Evolutionary conservation across 345 rosid species (phyloP), one percentile per base, ranked within the genome.

Genomic region (Bruguiera gymnorhiza): DNA sequence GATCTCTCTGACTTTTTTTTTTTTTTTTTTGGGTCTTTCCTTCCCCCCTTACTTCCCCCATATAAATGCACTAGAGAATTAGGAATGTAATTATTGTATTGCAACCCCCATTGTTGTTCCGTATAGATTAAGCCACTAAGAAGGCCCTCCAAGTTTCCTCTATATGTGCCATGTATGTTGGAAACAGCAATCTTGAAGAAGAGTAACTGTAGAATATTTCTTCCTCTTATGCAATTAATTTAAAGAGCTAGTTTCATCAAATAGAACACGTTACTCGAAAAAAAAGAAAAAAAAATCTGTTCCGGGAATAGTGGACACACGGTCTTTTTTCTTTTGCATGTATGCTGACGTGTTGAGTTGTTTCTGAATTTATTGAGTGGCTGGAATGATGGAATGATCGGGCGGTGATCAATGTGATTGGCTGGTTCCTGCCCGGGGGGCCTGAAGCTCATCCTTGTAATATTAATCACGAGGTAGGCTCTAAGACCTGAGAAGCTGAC

Each of bases 71-170:
- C 16, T 70, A 70, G 78, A 64, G 71, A 70, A 69, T 78, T 76
- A 72, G 83, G 81, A 78, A 76, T 80, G 84, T 85, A 76, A 79
- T 63, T 84, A 80, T 67, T 82, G 82, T 80, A 61, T 61, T 58
- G 66, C 78, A 73, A 61, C 76, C 66, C 67, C 79, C 79, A 75
- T 75, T 81, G 82, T 83, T 79, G 83, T 83, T 72, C 68, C 73
- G 76, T 82, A 79, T 76, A 79, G 74, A 72, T 72, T 60, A 76
- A 69, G 75, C 76, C 68, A 69, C 52, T 54, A 30, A 54, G 68
- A 59, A 50, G 69, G 37, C 31, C 50, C 70, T 71, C 68, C 62
- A 56, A 43, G 55, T 63, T 68, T 75, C 64, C 52, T 26, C 63
- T 66, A 52, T 30, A 60, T 39, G n/a, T 59, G 43, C 60, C 52